Base-by-base conservation (phyloP, 768 basidiomycete species). In the Suillus lakei region DNA sequence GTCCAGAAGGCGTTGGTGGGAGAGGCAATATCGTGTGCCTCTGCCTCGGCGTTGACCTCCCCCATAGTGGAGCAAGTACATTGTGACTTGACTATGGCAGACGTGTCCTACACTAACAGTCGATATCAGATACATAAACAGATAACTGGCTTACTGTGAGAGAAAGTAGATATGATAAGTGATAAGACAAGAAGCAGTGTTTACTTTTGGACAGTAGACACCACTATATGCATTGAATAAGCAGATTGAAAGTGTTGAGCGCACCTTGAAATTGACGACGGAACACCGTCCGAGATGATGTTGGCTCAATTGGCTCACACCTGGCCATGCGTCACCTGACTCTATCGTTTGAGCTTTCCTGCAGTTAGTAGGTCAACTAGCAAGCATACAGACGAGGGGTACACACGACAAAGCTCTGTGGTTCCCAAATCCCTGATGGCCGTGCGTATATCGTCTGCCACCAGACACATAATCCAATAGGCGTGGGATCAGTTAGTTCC, bases 1-100 rank as follows among this genome's bases (percentile, higher is more conserved):
- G 48, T 84, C 82, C 46, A 79, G 76, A 55, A 84, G 75, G 36
- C 83, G 78, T 65, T 77, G 73, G 74, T 87, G 81, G 2, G 78
- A 77, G 70, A 2, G 18, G 48, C 48, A 18, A 70, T 68, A 51
- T 30, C 26, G n/a, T 67, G 70, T 2, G 34, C 64, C 41, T 66
- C 46, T 36, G 46, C 66, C 23, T 34, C 65, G 48, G 48, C 21
- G 26, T 6, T 50, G 26, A 50, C 48, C 46, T 23, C 48, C 5
- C 21, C 21, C 43, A 7, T 15, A 18, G 21, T 8, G 48, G 48
- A 28, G 48, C 28, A 26, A 10, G 48, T 13, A 16, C 48, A 6
- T 28, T 26, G 26, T 15, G 5, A 26, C 48, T 50, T 50, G 26
- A 50, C 13, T 15, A 26, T 26, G 48, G 26, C 15, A 6, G 10